Percentiles rank a stretch among this genome's conserved stretches.
Evolutionary conservation across 805 yeast genomes (phyloP).

Genomic region (Candida tallmaniae): DNA sequence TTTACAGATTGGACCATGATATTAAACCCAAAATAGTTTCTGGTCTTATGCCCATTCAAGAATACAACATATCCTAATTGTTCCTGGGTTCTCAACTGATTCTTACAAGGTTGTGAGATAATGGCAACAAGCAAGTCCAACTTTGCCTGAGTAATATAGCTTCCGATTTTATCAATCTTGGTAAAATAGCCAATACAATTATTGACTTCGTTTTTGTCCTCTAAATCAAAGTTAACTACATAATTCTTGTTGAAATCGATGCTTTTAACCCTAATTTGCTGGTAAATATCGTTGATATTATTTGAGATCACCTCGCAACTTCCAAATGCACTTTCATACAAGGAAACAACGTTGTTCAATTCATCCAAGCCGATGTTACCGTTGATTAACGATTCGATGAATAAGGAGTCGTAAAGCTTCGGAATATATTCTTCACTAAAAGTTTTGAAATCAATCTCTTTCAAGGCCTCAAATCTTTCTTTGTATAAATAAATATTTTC

Average conservation of each 20-base stretch:
- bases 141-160: constrained; percentile 36
- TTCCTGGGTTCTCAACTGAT: constrained; percentile 86
- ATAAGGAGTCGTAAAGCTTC: constrained; percentile 43
- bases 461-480: constrained; percentile 52
- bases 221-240: constrained; percentile 9
- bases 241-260: constrained; percentile 23
- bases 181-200: constrained; percentile 77
- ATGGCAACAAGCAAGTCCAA: constrained; percentile 69
- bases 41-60: constrained; percentile 62
- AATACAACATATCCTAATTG: constrained; percentile 94
- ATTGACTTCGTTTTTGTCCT: constrained; percentile 51
- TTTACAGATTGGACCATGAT: constrained; percentile 82
- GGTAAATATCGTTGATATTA: constrained; percentile 24
- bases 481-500: constrained; percentile 64
- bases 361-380: constrained; percentile 64
- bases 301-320: constrained; percentile 24
- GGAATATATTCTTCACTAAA: constrained; percentile 46
- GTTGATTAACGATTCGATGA: constrained; percentile 65
- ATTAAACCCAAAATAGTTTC: constrained; percentile 71
- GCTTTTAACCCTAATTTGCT: constrained; percentile 28
- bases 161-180: constrained; percentile 51
- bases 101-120: constrained; percentile 82
- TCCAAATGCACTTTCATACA: constrained; percentile 21
- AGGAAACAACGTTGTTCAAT: constrained; percentile 21
- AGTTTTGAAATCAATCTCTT: constrained; percentile 43